Conservation (phyloP, 441 rosid species). For the Corymbia calophylla region DNA sequence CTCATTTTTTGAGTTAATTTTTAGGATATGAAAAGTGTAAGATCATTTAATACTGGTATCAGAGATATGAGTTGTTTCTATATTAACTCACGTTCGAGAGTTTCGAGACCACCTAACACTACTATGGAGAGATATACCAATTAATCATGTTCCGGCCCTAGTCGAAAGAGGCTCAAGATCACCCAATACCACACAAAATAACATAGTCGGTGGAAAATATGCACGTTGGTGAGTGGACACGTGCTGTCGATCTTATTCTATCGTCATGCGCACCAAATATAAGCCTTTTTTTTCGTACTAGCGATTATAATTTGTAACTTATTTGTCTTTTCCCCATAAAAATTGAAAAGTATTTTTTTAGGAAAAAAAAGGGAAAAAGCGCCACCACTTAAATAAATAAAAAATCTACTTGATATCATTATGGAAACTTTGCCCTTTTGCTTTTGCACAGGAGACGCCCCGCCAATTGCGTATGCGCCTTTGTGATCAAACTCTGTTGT, state of each 20-base stretch:
- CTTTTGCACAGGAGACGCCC: background rate
- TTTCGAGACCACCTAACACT: too few species aligned
- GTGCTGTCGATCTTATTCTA: fast-evolving
- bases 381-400: background rate
- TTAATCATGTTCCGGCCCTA: too few species aligned
- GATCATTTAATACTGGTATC: too few species aligned
- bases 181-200: fast-evolving
- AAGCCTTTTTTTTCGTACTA: background rate
- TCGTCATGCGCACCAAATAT: fast-evolving
- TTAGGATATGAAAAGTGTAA: too few species aligned
- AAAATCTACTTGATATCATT: background rate
- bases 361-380: background rate
- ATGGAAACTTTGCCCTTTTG: background rate
- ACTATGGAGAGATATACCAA: too few species aligned
- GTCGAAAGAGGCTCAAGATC: too few species aligned
- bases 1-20: too few species aligned
- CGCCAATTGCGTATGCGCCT: fast-evolving
- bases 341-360: background rate
- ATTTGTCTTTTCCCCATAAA: background rate
- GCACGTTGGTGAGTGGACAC: fast-evolving
- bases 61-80: too few species aligned
- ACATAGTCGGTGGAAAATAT: too few species aligned
- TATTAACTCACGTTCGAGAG: too few species aligned
- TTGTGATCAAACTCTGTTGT: background rate
- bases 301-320: background rate